Percentiles rank a stretch among this genome's conserved stretches.
Evolutionary conservation across 805 yeast species (phyloP).

Genomic region (Barnettozyma sp.): DNA sequence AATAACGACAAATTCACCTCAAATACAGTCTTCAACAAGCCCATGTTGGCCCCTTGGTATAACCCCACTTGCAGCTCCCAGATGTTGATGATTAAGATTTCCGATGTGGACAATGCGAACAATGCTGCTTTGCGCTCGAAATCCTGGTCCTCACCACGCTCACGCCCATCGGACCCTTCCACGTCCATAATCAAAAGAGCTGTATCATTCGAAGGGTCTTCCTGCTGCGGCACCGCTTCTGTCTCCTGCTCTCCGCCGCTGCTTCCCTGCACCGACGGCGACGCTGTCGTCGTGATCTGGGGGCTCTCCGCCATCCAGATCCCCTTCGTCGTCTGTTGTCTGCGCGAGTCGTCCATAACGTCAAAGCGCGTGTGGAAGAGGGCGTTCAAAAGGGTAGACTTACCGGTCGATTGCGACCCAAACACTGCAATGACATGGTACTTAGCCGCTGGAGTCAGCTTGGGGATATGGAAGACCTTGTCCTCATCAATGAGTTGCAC

Average conservation of each 20-base stretch:
- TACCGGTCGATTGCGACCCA: constrained; percentile 96
- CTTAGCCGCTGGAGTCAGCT: constrained; percentile 19
- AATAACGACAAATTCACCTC: constrained; percentile 89
- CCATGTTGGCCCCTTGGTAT: constrained; percentile 98
- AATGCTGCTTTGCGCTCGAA: constrained; percentile 95
- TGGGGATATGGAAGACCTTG: constrained; percentile 35
- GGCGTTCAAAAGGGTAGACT: constrained; percentile 82
- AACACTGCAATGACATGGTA: constrained; percentile 93
- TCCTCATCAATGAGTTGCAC: constrained; percentile 49
- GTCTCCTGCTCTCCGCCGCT: constrained; percentile 12
- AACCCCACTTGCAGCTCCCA: constrained; percentile 98
- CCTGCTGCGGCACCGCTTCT: too few relatives aligned
- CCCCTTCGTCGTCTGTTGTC: constrained; percentile 90
- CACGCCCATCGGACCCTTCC: constrained; percentile 98
- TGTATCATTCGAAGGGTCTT: constrained; percentile 17
- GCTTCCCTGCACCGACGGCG: too few relatives aligned
- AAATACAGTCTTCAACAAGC: constrained; percentile 86
- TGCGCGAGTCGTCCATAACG: constrained; percentile 80
- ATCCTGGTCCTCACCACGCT: constrained; percentile 97
- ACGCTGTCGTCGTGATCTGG: constrained; percentile 30
- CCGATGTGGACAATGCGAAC: constrained; percentile 89
- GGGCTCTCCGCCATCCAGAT: constrained; percentile 65
- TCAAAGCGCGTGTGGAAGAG: constrained; percentile 84
- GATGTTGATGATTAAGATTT: constrained; percentile 81
- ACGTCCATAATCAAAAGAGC: constrained; percentile 84